Evolutionary conservation across 192 early-diverging fungal species (phyloP).

Genomic region (Ramicandelaber brevisporus): DNA sequence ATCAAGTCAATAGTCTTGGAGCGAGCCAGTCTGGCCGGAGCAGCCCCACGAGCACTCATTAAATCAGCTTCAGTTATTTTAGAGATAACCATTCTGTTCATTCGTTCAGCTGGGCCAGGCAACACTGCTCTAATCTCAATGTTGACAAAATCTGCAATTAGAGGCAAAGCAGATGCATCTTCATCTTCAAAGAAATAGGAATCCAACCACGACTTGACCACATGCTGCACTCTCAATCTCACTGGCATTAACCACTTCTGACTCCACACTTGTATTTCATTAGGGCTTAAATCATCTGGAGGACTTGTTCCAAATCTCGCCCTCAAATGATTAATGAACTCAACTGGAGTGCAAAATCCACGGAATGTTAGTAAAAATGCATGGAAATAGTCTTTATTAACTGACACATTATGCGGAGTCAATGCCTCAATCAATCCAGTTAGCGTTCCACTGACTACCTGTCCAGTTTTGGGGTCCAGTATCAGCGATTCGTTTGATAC

Average conservation of each 20-base stretch:
- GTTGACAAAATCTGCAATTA: slow-evolving; percentile 10
- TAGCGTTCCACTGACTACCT: too few relatives aligned
- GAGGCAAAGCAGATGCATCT: slow-evolving; percentile 8
- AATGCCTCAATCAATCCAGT: too few relatives aligned
- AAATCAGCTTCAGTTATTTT: slow-evolving; percentile 11
- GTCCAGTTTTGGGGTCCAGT: too few relatives aligned
- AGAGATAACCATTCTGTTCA: slow-evolving; percentile 6
- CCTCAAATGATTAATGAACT: slow-evolving; percentile 32
- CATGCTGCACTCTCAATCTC: slow-evolving; percentile 41
- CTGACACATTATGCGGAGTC: too few relatives aligned
- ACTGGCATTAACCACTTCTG: slow-evolving; percentile 32
- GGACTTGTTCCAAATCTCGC: slow-evolving; percentile 35
- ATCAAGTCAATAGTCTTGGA: slow-evolving; percentile 3
- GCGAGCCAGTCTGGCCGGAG: slow-evolving; percentile 1
- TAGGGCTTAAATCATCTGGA: slow-evolving; percentile 16
- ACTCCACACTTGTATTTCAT: slow-evolving; percentile 29
- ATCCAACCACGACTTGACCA: slow-evolving; percentile 66
- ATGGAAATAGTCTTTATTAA: slow-evolving; percentile 25
- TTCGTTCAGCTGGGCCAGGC: slow-evolving; percentile 5
- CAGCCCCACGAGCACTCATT: neutral
- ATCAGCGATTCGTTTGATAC: too few relatives aligned
- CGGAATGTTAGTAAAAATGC: slow-evolving; percentile 75
- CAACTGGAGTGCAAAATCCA: slow-evolving; percentile 39
- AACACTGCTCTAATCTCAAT: too few relatives aligned
- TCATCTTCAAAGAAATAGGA: slow-evolving; percentile 31